Evolutionary conservation across 495 filamentous ascomycete species (phyloP).

Genomic region (Talaromyces wortmannii): DNA sequence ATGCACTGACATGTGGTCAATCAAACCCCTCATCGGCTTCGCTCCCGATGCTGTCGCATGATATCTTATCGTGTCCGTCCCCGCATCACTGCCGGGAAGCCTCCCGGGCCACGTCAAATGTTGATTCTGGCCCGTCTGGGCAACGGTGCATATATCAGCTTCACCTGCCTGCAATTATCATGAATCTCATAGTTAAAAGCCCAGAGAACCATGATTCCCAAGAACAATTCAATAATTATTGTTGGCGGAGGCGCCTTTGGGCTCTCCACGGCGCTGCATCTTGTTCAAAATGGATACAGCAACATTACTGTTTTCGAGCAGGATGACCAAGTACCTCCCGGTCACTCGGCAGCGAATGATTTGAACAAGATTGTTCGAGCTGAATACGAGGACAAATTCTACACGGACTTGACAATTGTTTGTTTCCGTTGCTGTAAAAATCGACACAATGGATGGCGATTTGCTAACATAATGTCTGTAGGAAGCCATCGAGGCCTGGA

Average conservation of each 20-base stretch:
- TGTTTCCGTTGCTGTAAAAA: conserved; percentile 7
- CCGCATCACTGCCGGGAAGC: background rate
- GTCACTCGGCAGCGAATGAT: conserved; percentile 41
- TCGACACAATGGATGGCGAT: background rate
- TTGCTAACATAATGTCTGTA: conserved; percentile 14
- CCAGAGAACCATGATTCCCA: conserved; percentile 4
- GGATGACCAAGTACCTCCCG: conserved; percentile 28
- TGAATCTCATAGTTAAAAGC: background rate
- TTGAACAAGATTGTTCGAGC: conserved; percentile 51
- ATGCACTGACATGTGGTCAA: too few species aligned
- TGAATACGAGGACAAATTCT: conserved; percentile 50
- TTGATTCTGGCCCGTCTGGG: background rate
- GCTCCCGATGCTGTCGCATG: conserved; percentile 2
- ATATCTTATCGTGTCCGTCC: background rate
- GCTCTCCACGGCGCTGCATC: conserved; percentile 42
- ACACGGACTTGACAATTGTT: conserved; percentile 42
- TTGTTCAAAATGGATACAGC: conserved; percentile 32
- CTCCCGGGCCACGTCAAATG: background rate
- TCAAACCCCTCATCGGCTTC: background rate
- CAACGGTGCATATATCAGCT: too few species aligned
- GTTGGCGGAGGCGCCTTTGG: conserved; percentile 43
- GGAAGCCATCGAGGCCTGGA: conserved; percentile 45
- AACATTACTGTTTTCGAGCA: conserved; percentile 39
- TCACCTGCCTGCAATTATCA: too few species aligned
- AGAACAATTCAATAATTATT: conserved; percentile 22